Evolutionary conservation across 78 protist species (phyloP), one percentile per base, ranked within the genome.

Genomic region (Monosiga brevicollis): DNA sequence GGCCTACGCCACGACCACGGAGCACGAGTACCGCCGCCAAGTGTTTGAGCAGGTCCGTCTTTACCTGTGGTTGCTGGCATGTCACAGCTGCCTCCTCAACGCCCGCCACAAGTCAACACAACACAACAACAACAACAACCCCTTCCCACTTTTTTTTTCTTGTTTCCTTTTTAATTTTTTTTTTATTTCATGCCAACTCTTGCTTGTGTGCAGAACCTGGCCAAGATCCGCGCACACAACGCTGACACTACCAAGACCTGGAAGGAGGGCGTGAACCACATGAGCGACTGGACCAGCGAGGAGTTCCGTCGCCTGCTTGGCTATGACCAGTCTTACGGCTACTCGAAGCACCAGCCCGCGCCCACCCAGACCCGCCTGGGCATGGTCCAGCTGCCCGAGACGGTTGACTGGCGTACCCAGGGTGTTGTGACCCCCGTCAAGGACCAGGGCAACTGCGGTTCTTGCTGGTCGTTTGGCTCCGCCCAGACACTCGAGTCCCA

Each of bases 401-500:
- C 78, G 1, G 75, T 86, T 73, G 86, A 83, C 84, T 83, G 89
- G 88, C 81, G 88, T 37, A 38, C 54, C 76, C 42, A 84, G 78
- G 81, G 76, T 74, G 79, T 15, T 41, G 91, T 91, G 29, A 72
- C 90, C 35, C 83, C 86, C 42, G 91, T 91, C 36, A 85, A 88
- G 86, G 25, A 91, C 87, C 94, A 91, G 87, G 86, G 77, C 32
- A 42, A 55, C 37, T 84, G 89, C 83, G 88, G 90, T 40, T 73
- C 84, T 10, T 82, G 90, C 85, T 89, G 88, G 85, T 10, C 86
- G 36, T 83, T 83, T 29, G 79, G 80, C 54, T 10, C 86, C 29
- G 76, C 86, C 37, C 82, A 73, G 36, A 55, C 81, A 23, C 39
- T 79, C 54, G 88, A 79, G 82, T 20, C 73, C 37, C 84, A 76